Evolutionary conservation across 139 green algal species (phyloP), one percentile per base, ranked within the genome.

Genomic region (Chlorella sp.): DNA sequence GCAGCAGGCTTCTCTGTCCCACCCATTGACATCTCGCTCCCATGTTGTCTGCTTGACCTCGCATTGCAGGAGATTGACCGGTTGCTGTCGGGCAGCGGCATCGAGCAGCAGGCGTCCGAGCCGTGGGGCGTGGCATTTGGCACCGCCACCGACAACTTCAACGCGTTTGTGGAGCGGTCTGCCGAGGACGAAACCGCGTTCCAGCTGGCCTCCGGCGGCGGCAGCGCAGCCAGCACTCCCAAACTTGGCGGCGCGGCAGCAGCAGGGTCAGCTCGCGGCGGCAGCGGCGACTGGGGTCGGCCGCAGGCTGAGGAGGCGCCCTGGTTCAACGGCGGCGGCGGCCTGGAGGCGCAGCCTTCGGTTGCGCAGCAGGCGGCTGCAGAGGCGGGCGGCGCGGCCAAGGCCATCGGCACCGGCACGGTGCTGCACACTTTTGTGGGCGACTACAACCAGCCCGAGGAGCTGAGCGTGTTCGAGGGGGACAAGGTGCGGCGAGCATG

Each of bases 391-490:
- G 75, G 75, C 28, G 73, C 73, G n/a, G 48, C 64, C 46, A 70
- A n/a, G 56, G 73, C n/a, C 34, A 85, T 78, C 32, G 68, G 83
- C 30, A 75, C 65, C n/a, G 87, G 76, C 76, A 85, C 76, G 9
- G 81, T 90, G 77, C 64, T 82, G 62, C 87, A 90, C 68, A 90
- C 78, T 17, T 90, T 90, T 65, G 78, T 90, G 46, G 87, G 83
- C 8, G 87, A 88, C 62, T 84, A 86, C 75, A 83, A 72, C 46
- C 74, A 90, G 46, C 76, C 87, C 3, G 87, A 90, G 62, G 87
- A 90, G 82, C 69, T 90, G 46, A 88, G 83, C 26, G 81, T 90
- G 76, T 90, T 90, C 54, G 87, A 90, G 64, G 87, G 87, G 0
- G 87, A 90, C 74, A 58, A 68, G 65, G 86, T 86, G 72, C 2